Evolutionary conservation across 768 basidiomycete genomes (phyloP).

Genomic region (Pleurotus platypus): DNA sequence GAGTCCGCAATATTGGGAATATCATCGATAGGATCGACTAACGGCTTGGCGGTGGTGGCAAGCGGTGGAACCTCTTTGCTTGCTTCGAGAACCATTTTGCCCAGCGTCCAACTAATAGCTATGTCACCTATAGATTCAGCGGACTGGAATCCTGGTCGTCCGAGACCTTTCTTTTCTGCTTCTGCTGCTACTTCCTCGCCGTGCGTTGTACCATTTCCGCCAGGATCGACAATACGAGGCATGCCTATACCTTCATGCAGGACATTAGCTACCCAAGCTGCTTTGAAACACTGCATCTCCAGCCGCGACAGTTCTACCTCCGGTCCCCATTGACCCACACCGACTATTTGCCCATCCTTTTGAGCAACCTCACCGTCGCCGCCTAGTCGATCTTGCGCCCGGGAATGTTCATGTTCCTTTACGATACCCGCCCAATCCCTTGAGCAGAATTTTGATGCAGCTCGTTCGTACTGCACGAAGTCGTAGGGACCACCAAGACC

Average conservation of each 20-base stretch:
- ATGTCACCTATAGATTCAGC: slow-evolving; percentile 90
- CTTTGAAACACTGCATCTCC: slow-evolving; percentile 99
- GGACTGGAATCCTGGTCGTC: slow-evolving; percentile 84
- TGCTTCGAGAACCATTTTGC: slow-evolving; percentile 98
- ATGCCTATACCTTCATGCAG: slow-evolving; percentile 95
- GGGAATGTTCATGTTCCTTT: slow-evolving; percentile 57
- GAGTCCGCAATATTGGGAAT: slow-evolving; percentile 47
- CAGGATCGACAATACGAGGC: slow-evolving; percentile 84
- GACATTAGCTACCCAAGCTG: slow-evolving; percentile 96
- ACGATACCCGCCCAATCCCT: slow-evolving; percentile 78
- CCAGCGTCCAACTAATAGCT: slow-evolving; percentile 96
- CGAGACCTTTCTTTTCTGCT: slow-evolving; percentile 80
- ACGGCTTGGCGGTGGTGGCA: slow-evolving; percentile 42
- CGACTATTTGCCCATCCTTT: slow-evolving; percentile 56
- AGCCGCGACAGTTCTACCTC: slow-evolving; percentile 80
- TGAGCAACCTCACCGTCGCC: slow-evolving; percentile 64
- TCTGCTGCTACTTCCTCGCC: slow-evolving; percentile 71
- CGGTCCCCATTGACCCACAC: slow-evolving; percentile 64
- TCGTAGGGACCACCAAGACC: slow-evolving; percentile 94
- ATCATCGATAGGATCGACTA: slow-evolving; percentile 74
- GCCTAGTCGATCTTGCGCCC: slow-evolving; percentile 42
- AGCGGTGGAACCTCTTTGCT: slow-evolving; percentile 72
- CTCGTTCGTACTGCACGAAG: slow-evolving; percentile 93
- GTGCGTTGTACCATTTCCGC: slow-evolving; percentile 69
- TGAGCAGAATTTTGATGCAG: slow-evolving; percentile 82